These are phyloP conservation scores for Ophiocytium majus DNA, from an alignment of 352 stramenopile genomes.

Conservation along the genomic window DNA sequence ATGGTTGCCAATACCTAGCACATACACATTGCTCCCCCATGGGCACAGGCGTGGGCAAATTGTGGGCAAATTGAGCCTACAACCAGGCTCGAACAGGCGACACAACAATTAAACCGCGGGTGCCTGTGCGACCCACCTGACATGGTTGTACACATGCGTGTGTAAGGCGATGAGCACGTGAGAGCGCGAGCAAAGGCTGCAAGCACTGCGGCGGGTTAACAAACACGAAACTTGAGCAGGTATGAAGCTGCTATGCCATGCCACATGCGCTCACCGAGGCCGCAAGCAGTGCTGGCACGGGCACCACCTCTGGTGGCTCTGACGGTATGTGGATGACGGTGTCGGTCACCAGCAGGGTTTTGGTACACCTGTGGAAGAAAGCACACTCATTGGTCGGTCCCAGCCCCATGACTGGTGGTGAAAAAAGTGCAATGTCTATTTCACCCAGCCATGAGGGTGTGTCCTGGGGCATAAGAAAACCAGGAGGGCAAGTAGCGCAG, in stretches of 20 bases:
- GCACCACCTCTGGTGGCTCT: neutral
- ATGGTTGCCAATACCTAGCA: no score
- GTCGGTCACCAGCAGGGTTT: constrained; percentile 22
- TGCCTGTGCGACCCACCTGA: no score
- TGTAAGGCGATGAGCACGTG: neutral
- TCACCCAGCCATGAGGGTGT: constrained; percentile 43
- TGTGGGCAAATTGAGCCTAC: no score
- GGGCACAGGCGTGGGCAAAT: no score
- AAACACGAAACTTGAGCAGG: neutral
- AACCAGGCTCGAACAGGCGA: no score
- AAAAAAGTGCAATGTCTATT: constrained; percentile 44
- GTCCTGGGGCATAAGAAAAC: constrained; percentile 13
- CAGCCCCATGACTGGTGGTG: constrained; percentile 41
- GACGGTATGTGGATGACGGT: neutral
- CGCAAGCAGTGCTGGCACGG: neutral
- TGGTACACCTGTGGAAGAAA: constrained; percentile 18
- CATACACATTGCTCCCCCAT: no score
- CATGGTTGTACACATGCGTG: neutral
- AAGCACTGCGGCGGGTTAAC: neutral
- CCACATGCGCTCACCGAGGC: neutral
- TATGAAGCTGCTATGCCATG: neutral
- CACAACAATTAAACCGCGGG: no score
- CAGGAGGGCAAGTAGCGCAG: neutral
- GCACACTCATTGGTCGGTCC: constrained; percentile 51
- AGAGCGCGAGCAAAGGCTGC: neutral